Conservation (phyloP, 495 filamentous ascomycete species). For the Venustampulla echinocandica region DNA sequence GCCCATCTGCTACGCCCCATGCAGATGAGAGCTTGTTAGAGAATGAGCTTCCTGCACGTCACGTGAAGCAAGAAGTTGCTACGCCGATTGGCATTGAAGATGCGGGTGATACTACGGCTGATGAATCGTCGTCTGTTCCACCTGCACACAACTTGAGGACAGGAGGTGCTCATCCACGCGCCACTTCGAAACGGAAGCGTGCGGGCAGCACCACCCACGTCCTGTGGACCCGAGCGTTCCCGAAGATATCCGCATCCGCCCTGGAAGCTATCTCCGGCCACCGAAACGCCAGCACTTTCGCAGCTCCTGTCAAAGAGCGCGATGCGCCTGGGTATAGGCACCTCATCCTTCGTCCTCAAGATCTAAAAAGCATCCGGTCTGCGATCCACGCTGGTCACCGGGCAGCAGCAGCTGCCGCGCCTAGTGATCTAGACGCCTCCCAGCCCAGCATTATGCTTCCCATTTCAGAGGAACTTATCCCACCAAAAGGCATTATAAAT, state of each 20-base stretch:
- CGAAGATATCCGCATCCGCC: slow-evolving; percentile 64
- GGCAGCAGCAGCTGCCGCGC: slow-evolving; percentile 54
- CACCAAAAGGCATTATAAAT: slow-evolving; percentile 88
- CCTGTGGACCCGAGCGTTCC: slow-evolving; percentile 66
- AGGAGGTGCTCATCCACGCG: slow-evolving; percentile 1
- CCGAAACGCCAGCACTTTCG: slow-evolving; percentile 82
- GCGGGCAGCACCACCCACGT: slow-evolving; percentile 38
- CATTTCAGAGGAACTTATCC: slow-evolving; percentile 63
- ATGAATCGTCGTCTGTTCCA: slow-evolving; percentile 24
- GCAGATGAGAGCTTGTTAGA: slow-evolving; percentile 46
- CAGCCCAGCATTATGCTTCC: slow-evolving; percentile 53
- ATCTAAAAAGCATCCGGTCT: slow-evolving; percentile 76
- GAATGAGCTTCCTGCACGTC: slow-evolving; percentile 29
- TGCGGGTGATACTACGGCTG: slow-evolving; percentile 40
- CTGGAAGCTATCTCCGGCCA: slow-evolving; percentile 80
- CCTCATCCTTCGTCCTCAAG: slow-evolving; percentile 78
- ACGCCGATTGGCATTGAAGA: slow-evolving; percentile 49
- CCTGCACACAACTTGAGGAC: too few species aligned
- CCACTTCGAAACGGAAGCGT: slow-evolving; percentile 9
- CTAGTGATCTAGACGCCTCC: slow-evolving; percentile 34
- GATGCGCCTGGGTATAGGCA: slow-evolving; percentile 84
- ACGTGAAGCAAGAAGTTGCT: slow-evolving; percentile 60
- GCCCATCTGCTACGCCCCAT: slow-evolving; percentile 45
- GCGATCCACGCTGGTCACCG: slow-evolving; percentile 71
- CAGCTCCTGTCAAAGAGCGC: slow-evolving; percentile 69